Percentiles rank a stretch among this genome's conserved stretches.
Evolutionary conservation across 2,329 filamentous ascomycete genomes (phyloP).

Genomic region (Chaetomium olivaceum): DNA sequence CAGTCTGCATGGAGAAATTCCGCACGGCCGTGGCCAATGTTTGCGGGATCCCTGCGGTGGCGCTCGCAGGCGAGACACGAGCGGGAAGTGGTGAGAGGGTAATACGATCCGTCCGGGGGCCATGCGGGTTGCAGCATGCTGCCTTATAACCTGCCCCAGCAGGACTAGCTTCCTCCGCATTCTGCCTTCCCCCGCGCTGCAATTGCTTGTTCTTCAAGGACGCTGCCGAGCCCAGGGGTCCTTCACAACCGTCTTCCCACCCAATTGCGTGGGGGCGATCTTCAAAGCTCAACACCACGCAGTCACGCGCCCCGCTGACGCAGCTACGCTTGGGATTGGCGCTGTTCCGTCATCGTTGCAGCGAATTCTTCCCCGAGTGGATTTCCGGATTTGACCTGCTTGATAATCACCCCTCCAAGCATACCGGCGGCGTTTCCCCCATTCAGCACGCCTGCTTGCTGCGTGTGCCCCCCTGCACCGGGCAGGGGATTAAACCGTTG

Average conservation of each 20-base stretch:
- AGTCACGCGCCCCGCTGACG: neutral
- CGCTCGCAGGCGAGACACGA: slow-evolving; percentile 21
- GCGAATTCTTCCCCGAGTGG: neutral
- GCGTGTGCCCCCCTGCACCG: slow-evolving; percentile 4
- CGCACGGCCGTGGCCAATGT: slow-evolving; percentile 16
- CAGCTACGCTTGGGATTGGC: slow-evolving; percentile 8
- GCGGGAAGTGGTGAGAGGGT: slow-evolving; percentile 22
- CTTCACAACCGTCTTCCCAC: slow-evolving; percentile 4
- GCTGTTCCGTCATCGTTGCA: neutral
- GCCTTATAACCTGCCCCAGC: slow-evolving; percentile 29
- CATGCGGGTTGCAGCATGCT: slow-evolving; percentile 19
- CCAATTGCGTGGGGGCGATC: slow-evolving; percentile 26
- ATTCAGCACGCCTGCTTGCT: slow-evolving; percentile 12
- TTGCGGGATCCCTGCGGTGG: slow-evolving; percentile 25
- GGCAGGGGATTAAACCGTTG: neutral
- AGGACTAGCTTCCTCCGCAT: slow-evolving; percentile 28
- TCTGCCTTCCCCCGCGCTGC: slow-evolving; percentile 19
- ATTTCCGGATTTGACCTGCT: neutral
- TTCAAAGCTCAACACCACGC: slow-evolving; percentile 11
- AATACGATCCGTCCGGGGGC: slow-evolving; percentile 19
- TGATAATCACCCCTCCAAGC: neutral
- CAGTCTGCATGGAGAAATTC: slow-evolving; percentile 5
- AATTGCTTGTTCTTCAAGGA: slow-evolving; percentile 17
- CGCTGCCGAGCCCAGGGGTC: neutral
- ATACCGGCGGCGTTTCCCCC: neutral